Percentiles rank a stretch among this genome's conserved stretches.
These are phyloP conservation scores for Hypericum androsaemum DNA, from an alignment of 345 rosid species.

Conservation along the genomic window DNA sequence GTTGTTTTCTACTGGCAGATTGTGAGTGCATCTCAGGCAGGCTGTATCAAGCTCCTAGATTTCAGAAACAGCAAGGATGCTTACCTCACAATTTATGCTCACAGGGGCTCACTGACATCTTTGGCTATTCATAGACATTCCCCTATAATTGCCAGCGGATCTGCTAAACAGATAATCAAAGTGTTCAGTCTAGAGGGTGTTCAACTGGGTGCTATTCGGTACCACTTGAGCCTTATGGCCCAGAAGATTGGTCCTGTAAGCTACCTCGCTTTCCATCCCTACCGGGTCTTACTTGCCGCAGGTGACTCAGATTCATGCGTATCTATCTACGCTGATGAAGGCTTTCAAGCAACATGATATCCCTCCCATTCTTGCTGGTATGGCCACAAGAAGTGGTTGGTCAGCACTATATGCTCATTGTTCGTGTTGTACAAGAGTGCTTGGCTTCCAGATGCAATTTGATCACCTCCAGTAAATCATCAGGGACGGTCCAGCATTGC, in stretches of 20 bases:
- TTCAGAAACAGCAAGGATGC: conserved; percentile 49
- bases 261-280: conserved; percentile 95
- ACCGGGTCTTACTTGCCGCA: conserved; percentile 78
- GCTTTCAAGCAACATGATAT: conserved; percentile 34
- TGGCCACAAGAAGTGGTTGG: neutral
- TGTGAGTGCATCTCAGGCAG: conserved; percentile 95
- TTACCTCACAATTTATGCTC: conserved; percentile 73
- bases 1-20: conserved; percentile 32
- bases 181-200: conserved; percentile 72
- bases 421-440: too few relatives aligned
- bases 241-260: conserved; percentile 95
- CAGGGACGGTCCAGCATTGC: too few relatives aligned
- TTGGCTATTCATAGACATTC: conserved; percentile 97
- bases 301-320: conserved; percentile 85
- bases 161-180: conserved; percentile 72
- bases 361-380: neutral
- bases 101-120: conserved; percentile 90
- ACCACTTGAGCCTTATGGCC: conserved; percentile 77
- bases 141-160: conserved; percentile 84
- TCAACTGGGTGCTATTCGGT: conserved; percentile 61
- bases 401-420: too few relatives aligned
- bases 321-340: conserved; percentile 63
- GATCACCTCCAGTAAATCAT: too few relatives aligned
- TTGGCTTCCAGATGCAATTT: too few relatives aligned
- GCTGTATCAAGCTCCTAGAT: conserved; percentile 87